Base-by-base conservation (phyloP, 129 eudicot species). In the Artemisia argyi region DNA sequence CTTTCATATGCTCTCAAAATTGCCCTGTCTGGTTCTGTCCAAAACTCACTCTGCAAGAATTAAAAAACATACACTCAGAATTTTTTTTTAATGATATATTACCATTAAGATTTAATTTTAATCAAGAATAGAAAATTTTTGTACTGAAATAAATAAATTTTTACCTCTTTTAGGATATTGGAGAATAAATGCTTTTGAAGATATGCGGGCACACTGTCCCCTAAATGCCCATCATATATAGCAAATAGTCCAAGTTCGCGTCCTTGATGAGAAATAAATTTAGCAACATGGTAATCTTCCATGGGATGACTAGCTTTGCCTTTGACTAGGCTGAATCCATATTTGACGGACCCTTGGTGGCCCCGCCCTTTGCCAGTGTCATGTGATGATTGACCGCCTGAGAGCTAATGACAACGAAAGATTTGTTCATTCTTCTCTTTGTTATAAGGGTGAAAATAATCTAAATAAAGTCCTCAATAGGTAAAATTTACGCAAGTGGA, bases 301-400 rank as follows among this genome's bases (percentile, higher is more conserved):
- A 91, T 91, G 2, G 97, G 95, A 80, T 91, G 97, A 84, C 76
- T 88, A 50, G 97, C 96, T 71, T 91, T 91, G 55, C 97, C 97
- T 73, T 91, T 91, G 56, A 86, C 85, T 13, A 91, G 75, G 72
- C 81, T 83, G 79, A 79, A 91, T 69, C 97, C 97, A 76, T 73
- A 87, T 69, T 85, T 92, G 30, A 82, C 77, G 42, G 83, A 69
- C 48, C 95, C 86, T 15, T 79, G 88, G 54, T 32, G 73, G 79
- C 95, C 89, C 80, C 90, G 80, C 70, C 96, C 95, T 78, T 92
- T 92, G 44, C 96, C 98, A 24, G 91, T 65, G 79, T 82, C 85
- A 55, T 78, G 66, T 48, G 65, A 75, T 12, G 91, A 67, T 26
- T 82, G 83, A 13, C 96, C 85, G 24, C 88, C 90, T 58, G 87